These are phyloP conservation scores for Didymella sp. DNA, from an alignment of 2,329 filamentous ascomycete species.

Conservation along the genomic window DNA sequence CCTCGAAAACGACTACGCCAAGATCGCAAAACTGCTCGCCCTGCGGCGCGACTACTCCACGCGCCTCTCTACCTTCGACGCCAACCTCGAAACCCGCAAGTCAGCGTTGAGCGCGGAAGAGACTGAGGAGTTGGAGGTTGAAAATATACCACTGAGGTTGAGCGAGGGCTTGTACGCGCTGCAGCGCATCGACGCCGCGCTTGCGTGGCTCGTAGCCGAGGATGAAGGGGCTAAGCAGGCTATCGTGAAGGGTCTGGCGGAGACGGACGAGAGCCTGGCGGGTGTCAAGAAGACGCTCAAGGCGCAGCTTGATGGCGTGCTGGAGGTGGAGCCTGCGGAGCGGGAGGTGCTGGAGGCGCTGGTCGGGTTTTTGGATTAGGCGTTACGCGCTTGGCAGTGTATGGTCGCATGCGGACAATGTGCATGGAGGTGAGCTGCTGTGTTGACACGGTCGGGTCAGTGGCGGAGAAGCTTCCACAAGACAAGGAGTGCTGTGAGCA, in stretches of 20 bases:
- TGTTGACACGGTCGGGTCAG: too few species aligned
- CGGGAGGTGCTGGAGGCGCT: conserved; percentile 73
- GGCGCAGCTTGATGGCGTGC: conserved; percentile 68
- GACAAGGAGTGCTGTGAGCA: too few species aligned
- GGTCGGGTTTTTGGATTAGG: conserved; percentile 40
- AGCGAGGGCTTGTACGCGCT: conserved; percentile 85
- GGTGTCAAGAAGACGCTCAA: conserved; percentile 72
- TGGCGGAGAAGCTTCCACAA: too few species aligned
- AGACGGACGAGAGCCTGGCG: conserved; percentile 70
- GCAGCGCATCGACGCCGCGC: conserved; percentile 81
- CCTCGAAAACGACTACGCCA: conserved; percentile 91
- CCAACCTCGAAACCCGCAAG: conserved; percentile 66
- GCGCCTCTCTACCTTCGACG: conserved; percentile 68
- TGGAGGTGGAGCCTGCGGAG: conserved; percentile 59
- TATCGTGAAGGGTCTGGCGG: conserved; percentile 69
- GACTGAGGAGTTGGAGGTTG: conserved; percentile 67
- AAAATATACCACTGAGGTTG: conserved; percentile 76
- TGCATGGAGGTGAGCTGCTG: too few species aligned
- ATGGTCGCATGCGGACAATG: too few species aligned
- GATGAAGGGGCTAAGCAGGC: conserved; percentile 75
- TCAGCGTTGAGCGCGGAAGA: conserved; percentile 63
- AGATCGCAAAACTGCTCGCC: conserved; percentile 74
- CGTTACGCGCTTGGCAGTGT: too few species aligned
- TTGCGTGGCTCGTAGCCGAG: conserved; percentile 92
- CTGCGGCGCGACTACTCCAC: conserved; percentile 74